A percentile compares a stretch with the other conserved stretches of the same genome.
phyloP scores from a whole-genome alignment of 2,329 filamentous ascomycete species.

The Westerdykella aurantiaca region DNA sequence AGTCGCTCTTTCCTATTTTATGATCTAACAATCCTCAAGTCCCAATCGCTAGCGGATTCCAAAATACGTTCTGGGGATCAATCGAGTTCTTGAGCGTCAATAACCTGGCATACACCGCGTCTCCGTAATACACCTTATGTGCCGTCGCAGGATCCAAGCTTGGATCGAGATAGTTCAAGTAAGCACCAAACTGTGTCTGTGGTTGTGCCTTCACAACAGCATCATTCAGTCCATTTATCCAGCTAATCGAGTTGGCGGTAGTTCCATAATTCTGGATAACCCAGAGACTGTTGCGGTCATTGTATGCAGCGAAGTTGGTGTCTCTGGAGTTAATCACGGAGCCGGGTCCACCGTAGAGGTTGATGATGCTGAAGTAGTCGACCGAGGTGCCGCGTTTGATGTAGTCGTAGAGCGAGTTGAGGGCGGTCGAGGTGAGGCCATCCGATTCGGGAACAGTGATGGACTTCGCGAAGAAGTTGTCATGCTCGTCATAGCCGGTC shows the following conservation, averaged over 20 bases:
- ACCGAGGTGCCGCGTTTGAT: constrained; percentile 18
- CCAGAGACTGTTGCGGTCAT: constrained; percentile 33
- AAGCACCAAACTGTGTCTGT: constrained; percentile 43
- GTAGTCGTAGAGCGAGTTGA: constrained; percentile 24
- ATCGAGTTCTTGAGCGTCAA: constrained; percentile 37
- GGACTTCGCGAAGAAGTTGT: constrained; percentile 39
- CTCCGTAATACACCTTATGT: constrained; percentile 47
- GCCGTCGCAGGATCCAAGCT: constrained; percentile 44
- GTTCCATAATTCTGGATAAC: constrained; percentile 36
- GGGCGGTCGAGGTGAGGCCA: constrained; percentile 23
- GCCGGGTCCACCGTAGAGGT: constrained; percentile 36
- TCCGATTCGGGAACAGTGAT: constrained; percentile 35
- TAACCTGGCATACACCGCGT: constrained; percentile 31
- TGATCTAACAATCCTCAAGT: constrained; percentile 6
- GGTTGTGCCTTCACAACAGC: constrained; percentile 35
- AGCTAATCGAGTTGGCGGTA: constrained; percentile 20
- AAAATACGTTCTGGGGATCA: constrained; percentile 37
- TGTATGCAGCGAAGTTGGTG: constrained; percentile 31
- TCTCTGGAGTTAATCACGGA: constrained; percentile 33
- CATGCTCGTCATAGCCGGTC: constrained; percentile 34
- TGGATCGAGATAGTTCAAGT: constrained; percentile 52
- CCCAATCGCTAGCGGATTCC: constrained; percentile 36
- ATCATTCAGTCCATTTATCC: constrained; percentile 41
- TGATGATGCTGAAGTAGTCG: constrained; percentile 35
- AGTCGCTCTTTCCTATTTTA: too few relatives aligned